Evolutionary conservation across 2,329 filamentous ascomycete genomes (phyloP), one percentile per base, ranked within the genome.

Genomic region (Bipolaris bicolor): DNA sequence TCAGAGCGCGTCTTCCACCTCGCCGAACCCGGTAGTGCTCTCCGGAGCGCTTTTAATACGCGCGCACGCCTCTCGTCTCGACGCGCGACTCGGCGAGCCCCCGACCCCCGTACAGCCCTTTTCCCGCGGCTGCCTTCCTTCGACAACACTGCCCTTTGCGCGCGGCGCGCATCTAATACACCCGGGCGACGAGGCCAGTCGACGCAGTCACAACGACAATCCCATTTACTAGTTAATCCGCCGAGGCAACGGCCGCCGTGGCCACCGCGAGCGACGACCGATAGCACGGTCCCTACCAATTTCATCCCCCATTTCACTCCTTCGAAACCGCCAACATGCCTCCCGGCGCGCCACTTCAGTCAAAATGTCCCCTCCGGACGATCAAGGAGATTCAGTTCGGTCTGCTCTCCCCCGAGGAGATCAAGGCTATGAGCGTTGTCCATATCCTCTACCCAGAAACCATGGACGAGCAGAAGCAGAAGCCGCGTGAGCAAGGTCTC

Each of bases 301-400:
- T 20, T 49, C 24, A 49, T 31, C 49, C 44, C 58, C 56, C 59
- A 46, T 54, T 41, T 31, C 37, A 47, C 44, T 43, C 16, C 40
- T 47, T 51, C 50, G 52, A 51, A 57, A 63, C 65, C 65, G 71
- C 69, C 65, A 75, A 48, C 65, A 77, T 99, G 95, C 86, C 94
- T 82, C 96, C 96, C 81, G 75, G 91, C 92, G 80, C 97, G 91
- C 77, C 93, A 90, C 86, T 93, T 91, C 64, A 69, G 62, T 76
- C 74, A 13, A 76, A 75, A 68, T 76, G 74, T 86, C 93, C 93
- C 79, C 86, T 98, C 86, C 94, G 95, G 84, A 96, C 90, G 67
- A 93, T 99, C 73, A 90, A 97, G 85, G 96, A 99, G 85, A 97
- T 99, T 72, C 96, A 99, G 84, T 99, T 99, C 76, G 95, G 95